Evolutionary conservation across 306 rosid species (phyloP).

Genomic region (Lathyrus aphaca): DNA sequence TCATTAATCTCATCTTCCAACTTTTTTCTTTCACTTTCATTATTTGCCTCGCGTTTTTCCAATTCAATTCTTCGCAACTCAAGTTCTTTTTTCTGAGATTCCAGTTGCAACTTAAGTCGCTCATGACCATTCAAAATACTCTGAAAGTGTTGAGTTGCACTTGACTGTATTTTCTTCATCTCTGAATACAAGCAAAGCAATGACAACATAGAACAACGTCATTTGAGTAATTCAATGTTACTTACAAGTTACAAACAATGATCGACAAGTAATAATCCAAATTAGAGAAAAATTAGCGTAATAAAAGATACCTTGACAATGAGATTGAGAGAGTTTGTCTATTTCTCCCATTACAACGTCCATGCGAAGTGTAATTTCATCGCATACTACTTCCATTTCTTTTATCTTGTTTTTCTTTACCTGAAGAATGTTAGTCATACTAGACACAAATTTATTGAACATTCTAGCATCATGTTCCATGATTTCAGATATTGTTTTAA

Average conservation of each 20-base stretch:
- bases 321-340: constrained; percentile 66
- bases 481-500: constrained; percentile 69
- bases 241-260: not conserved
- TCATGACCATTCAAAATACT: constrained; percentile 79
- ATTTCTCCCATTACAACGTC: constrained; percentile 57
- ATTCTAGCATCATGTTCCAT: constrained; percentile 79
- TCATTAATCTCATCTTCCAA: constrained; percentile 76
- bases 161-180: constrained; percentile 73
- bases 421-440: constrained; percentile 68
- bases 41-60: constrained; percentile 86
- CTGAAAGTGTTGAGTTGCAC: constrained; percentile 88
- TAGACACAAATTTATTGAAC: constrained; percentile 67
- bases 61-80: constrained; percentile 70
- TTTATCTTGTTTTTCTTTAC: constrained; percentile 61
- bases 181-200: constrained; percentile 56
- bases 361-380: constrained; percentile 61
- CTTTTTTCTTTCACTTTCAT: constrained; percentile 80
- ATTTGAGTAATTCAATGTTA: constrained; percentile 30
- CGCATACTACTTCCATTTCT: constrained; percentile 72
- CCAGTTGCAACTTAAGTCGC: constrained; percentile 75
- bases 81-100: constrained; percentile 76
- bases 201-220: constrained; percentile 34
- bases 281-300: constrained; percentile 13
- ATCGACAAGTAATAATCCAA: constrained; percentile 11
- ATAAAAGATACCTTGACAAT: constrained; percentile 59